These are phyloP conservation scores for Termitomyces sp. DNA, from an alignment of 768 basidiomycete species.

Conservation along the genomic window DNA sequence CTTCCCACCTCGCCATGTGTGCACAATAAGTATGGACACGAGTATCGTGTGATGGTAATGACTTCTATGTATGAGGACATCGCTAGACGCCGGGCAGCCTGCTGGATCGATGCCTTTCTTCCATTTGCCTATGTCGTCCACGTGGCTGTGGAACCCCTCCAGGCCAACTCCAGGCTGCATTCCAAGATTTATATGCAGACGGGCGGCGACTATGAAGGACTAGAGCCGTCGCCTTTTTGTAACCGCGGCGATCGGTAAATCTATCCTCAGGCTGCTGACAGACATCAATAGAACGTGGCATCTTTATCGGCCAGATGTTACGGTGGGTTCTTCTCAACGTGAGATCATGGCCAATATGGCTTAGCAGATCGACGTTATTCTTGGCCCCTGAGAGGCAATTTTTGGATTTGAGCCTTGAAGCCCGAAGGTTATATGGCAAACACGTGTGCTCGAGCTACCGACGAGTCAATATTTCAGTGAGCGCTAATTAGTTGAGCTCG, in stretches of 20 bases:
- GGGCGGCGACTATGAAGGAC: background rate
- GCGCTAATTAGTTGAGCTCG: too few relatives aligned
- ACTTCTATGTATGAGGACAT: background rate
- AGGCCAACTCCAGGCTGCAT: too few relatives aligned
- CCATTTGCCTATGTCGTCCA: background rate
- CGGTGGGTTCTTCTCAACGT: background rate
- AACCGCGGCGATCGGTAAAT: background rate
- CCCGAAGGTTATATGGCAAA: too few relatives aligned
- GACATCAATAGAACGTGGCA: background rate
- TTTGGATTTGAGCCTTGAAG: background rate
- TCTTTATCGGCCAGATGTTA: background rate
- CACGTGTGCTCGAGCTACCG: too few relatives aligned
- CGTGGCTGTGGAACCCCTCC: background rate
- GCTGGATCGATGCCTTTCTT: background rate
- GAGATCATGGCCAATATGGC: background rate
- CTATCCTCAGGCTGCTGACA: background rate
- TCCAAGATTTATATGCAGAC: background rate
- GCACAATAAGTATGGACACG: background rate
- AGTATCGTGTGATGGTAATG: background rate
- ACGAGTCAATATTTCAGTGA: too few relatives aligned
- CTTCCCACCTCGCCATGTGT: slow-evolving; percentile 6
- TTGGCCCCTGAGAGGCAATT: background rate
- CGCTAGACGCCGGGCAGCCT: background rate
- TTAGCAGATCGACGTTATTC: background rate
- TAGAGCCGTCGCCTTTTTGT: background rate